Base-by-base conservation (phyloP, 768 basidiomycete genomes). In the Leccinum incarnatum region DNA sequence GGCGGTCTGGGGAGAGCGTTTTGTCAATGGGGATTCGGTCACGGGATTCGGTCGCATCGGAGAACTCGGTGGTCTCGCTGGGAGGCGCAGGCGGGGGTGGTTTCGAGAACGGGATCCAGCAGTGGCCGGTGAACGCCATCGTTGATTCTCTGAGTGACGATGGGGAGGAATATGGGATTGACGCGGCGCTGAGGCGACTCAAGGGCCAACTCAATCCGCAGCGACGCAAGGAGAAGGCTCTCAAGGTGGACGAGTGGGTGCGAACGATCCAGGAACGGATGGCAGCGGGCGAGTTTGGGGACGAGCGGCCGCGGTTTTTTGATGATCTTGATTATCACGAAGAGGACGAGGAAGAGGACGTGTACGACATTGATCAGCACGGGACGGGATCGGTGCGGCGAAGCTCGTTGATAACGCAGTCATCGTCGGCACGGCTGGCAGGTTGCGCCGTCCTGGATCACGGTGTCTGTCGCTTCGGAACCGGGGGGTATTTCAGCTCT, bases 51-150 rank as follows among this genome's bases (percentile, higher is more conserved):
- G 71, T 85, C 55, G 78, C 76, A 25, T 88, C 82, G 30, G 81
- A 72, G 55, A 78, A 65, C 48, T 73, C 69, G 40, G 62, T 36
- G 29, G 59, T 56, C 9, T 76, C 79, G 53, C 64, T 75, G 10
- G 71, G 83, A 5, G 81, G 78, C 2, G 78, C 15, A 37, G 36
- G 6, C 15, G 36, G 5, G 36, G 15, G 51, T 4, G 68, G 76
- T 1, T 4, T 27, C 25, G 25, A 73, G 25, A 64, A 62, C 17
- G 75, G 74, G 29, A 84, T 92, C 17, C 83, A 86, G 19, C 84
- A 85, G 55, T 93, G 92, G 92, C 91, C 92, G 65, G 77, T 91
- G 73, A 89, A 89, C 67, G 86, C 88, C 27, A 74, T 93, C 45
- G 79, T 93, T 14, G 88, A 91, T 51, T 85, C 83, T 40, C 75